A percentile compares a stretch with the other conserved stretches of the same genome.
phyloP scores from a whole-genome alignment of 1,284 basidiomycete genomes.

The Tremellales sp. region DNA sequence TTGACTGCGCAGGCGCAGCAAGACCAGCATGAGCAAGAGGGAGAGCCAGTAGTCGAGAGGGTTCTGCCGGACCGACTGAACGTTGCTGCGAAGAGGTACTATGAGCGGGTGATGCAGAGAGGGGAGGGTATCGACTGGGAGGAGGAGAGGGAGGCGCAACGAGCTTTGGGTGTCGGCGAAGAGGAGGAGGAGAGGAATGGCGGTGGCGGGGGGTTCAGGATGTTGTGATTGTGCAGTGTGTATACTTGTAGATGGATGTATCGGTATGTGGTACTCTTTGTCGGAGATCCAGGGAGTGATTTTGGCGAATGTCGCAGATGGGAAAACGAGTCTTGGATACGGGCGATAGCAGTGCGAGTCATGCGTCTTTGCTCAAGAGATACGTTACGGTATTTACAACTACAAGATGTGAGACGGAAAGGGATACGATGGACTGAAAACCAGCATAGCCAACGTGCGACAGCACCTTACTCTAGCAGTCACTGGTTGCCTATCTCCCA shows the following conservation, averaged over 20 bases:
- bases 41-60: neutral
- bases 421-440: no score
- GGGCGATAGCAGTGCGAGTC: no score
- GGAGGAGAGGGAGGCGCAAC: constrained; percentile 43
- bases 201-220: constrained; percentile 16
- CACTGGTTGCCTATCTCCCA: no score
- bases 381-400: no score
- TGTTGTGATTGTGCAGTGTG: constrained; percentile 11
- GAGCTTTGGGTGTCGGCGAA: constrained; percentile 35
- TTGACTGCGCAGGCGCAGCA: constrained; percentile 4
- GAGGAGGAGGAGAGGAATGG: constrained; percentile 26
- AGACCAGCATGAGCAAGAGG: neutral
- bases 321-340: no score
- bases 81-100: constrained; percentile 30
- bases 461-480: no score
- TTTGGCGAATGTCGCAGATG: no score
- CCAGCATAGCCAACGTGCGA: no score
- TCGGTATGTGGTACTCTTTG: neutral
- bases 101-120: constrained; percentile 26
- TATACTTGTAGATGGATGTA: neutral
- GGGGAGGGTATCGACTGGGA: constrained; percentile 47
- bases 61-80: constrained; percentile 31
- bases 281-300: neutral
- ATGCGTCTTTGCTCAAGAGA: no score
- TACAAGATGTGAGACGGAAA: no score